Conservation (phyloP, 805 yeast genomes). For the Candida nanaspora region DNA sequence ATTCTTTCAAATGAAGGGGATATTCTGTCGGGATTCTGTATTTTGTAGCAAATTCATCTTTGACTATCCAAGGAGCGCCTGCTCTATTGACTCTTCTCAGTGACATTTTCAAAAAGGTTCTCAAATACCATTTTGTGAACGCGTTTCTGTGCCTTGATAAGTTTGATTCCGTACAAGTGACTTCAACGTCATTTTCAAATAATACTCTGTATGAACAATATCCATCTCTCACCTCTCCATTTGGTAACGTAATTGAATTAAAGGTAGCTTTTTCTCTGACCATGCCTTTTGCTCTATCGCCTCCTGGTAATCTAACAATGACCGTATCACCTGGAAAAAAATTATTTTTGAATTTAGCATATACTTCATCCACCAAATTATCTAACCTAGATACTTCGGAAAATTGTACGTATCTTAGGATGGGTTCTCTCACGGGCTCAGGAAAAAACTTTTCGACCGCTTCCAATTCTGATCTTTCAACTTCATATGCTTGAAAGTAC, state of each 20-base stretch:
- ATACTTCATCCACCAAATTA: constrained; percentile 81
- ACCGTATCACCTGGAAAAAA: constrained; percentile 90
- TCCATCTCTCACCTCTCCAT: constrained; percentile 30
- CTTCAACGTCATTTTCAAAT: constrained; percentile 42
- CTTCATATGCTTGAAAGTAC: constrained; percentile 78
- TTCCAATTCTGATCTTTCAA: constrained; percentile 57
- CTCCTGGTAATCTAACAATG: constrained; percentile 42
- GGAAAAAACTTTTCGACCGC: constrained; percentile 81
- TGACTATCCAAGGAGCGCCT: constrained; percentile 96
- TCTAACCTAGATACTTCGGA: constrained; percentile 78
- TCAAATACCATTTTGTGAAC: constrained; percentile 84
- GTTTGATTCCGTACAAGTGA: constrained; percentile 66
- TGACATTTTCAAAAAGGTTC: constrained; percentile 78
- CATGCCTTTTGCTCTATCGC: constrained; percentile 45
- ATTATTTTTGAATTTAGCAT: constrained; percentile 66
- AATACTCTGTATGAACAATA: constrained; percentile 67
- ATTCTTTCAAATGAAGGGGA: constrained; percentile 46
- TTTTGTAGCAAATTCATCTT: constrained; percentile 61
- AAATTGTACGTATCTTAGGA: constrained; percentile 78
- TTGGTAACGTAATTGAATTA: constrained; percentile 35
- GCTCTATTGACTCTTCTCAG: constrained; percentile 70
- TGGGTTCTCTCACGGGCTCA: constrained; percentile 85
- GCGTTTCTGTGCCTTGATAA: constrained; percentile 77
- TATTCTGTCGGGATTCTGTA: constrained; percentile 58
- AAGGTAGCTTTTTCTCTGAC: constrained; percentile 83